phyloP scores from a whole-genome alignment of 2,329 filamentous ascomycete species.

The Lasiodiplodia gonubiensis region DNA sequence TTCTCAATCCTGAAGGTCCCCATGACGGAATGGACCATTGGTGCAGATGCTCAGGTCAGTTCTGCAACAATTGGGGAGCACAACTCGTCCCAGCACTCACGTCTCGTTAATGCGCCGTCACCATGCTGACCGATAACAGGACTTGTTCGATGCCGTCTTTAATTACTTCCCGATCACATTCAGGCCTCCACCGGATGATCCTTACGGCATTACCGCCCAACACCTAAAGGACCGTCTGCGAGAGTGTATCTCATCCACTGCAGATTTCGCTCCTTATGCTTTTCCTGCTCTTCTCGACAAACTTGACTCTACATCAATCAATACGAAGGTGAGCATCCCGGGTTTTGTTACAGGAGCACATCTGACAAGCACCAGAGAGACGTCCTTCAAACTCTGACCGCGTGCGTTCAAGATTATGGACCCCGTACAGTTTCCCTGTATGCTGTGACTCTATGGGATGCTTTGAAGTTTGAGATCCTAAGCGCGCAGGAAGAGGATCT shows the following conservation, averaged over 20 bases:
- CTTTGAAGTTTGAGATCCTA: constrained; percentile 71
- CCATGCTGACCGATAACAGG: constrained; percentile 35
- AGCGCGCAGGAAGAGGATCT: constrained; percentile 71
- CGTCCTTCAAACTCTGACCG: constrained; percentile 66
- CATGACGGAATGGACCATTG: constrained; percentile 71
- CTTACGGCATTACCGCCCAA: constrained; percentile 72
- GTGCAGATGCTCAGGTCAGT: constrained; percentile 62
- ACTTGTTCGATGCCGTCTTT: constrained; percentile 71
- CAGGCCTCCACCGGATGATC: constrained; percentile 70
- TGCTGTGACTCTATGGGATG: constrained; percentile 70
- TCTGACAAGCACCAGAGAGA: constrained; percentile 56
- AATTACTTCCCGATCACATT: constrained; percentile 77
- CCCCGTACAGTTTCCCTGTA: constrained; percentile 65
- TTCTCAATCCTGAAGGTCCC: constrained; percentile 71
- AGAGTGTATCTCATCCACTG: constrained; percentile 67
- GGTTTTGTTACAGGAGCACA: neutral
- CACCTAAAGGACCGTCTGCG: constrained; percentile 69
- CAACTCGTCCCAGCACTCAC: neutral
- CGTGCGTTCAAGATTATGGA: constrained; percentile 65
- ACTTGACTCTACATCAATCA: constrained; percentile 70
- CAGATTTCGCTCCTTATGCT: constrained; percentile 68
- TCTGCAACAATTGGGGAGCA: neutral
- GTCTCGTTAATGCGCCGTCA: neutral
- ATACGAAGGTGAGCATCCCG: constrained; percentile 62
- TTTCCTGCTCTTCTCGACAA: constrained; percentile 73